Percentiles rank a stretch among this genome's conserved stretches.
These are phyloP conservation scores for Schizochytrium sp. DNA, from an alignment of 108 stramenopile species.

Conservation along the genomic window DNA sequence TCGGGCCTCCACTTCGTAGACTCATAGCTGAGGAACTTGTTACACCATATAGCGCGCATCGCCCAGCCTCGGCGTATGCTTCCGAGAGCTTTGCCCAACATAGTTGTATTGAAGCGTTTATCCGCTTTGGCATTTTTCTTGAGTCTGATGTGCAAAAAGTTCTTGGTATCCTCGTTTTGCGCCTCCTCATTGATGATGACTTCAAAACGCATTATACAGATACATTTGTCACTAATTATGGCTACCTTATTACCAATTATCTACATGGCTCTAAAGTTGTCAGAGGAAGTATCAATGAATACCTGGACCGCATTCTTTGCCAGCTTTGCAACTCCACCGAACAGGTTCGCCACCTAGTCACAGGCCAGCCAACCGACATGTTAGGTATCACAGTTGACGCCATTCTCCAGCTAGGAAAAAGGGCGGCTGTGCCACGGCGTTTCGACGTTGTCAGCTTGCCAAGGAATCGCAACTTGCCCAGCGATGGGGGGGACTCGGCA, in stretches of 20 bases:
- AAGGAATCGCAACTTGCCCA: background rate
- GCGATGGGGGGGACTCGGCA: background rate
- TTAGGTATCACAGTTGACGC: slow-evolving; percentile 19
- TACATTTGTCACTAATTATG: slow-evolving; percentile 27
- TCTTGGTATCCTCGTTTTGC: background rate
- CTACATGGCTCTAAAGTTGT: background rate
- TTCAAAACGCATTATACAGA: slow-evolving; percentile 18
- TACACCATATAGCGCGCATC: background rate
- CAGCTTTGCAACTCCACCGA: slow-evolving; percentile 37
- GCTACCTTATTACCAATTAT: slow-evolving; percentile 16
- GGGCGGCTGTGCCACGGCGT: background rate
- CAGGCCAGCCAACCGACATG: slow-evolving; percentile 5
- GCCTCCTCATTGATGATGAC: slow-evolving; percentile 52
- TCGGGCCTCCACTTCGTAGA: background rate
- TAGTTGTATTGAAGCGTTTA: background rate
- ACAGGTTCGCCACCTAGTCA: slow-evolving; percentile 45
- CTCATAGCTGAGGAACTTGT: slow-evolving; percentile 28
- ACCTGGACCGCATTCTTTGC: slow-evolving; percentile 33
- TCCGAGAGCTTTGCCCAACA: background rate
- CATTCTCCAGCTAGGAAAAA: slow-evolving; percentile 1
- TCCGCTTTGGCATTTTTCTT: background rate
- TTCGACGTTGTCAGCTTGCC: slow-evolving; percentile 8
- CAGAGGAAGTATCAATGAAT: slow-evolving; percentile 3
- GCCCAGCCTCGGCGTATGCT: background rate
- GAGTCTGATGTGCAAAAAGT: background rate